Percentiles rank a stretch among this genome's conserved stretches.
Conservation (phyloP, 768 basidiomycete genomes). For the Collybiopsis confluens region DNA sequence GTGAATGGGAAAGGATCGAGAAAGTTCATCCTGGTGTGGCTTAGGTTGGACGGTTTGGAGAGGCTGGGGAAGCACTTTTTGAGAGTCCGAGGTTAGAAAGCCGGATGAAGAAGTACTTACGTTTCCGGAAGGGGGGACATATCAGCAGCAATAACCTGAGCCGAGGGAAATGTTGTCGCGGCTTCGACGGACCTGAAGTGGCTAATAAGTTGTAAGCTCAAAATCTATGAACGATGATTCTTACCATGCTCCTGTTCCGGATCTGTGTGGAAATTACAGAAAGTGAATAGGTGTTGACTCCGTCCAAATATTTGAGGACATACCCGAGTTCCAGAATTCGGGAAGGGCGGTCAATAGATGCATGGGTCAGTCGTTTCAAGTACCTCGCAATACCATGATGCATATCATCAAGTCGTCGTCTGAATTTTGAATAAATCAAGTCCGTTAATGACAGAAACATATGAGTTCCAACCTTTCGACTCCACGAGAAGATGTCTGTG, state of each 20-base stretch:
- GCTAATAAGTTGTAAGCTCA: no score
- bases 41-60: not conserved
- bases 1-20: not conserved
- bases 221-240: no score
- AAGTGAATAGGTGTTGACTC: not conserved
- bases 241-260: conserved; percentile 5
- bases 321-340: conserved; percentile 4
- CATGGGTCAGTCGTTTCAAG: not conserved
- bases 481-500: conserved; percentile 4
- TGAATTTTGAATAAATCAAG: not conserved
- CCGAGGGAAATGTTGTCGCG: not conserved
- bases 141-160: conserved; percentile 1
- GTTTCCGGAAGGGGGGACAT: conserved; percentile 5
- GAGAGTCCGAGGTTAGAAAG: not conserved
- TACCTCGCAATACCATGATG: conserved; percentile 1
- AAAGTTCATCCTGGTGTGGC: not conserved
- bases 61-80: not conserved
- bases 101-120: not conserved
- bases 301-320: not conserved
- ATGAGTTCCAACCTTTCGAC: not conserved
- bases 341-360: not conserved
- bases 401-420: conserved; percentile 7
- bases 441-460: no score
- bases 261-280: not conserved
- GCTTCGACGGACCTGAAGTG: conserved; percentile 1